A percentile compares a stretch with the other conserved stretches of the same genome.
phyloP scores from a whole-genome alignment of 2,329 filamentous ascomycete species.

The Tolypocladium cylindrosporum region DNA sequence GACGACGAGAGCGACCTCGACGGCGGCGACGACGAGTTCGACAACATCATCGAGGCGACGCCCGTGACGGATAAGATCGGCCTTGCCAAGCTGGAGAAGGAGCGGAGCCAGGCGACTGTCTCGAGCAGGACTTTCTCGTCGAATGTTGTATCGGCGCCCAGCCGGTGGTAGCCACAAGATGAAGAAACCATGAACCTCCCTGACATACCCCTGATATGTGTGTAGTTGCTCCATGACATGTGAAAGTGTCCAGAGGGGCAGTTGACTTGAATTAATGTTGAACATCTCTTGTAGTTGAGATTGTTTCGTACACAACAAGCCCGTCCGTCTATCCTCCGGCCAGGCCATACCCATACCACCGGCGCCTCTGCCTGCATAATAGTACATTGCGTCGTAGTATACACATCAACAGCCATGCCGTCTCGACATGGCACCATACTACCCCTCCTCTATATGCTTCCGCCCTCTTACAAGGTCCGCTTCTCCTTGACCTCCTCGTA shows the following conservation, averaged over 20 bases:
- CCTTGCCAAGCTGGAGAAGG: constrained; percentile 44
- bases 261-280: not conserved
- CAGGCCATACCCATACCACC: not conserved
- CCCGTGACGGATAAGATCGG: constrained; percentile 82
- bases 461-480: constrained; percentile 39
- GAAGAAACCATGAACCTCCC: not conserved
- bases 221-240: not conserved
- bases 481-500: constrained; percentile 73
- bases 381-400: not conserved
- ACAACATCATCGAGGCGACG: constrained; percentile 85
- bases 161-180: constrained; percentile 26
- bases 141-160: constrained; percentile 36
- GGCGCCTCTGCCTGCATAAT: not conserved
- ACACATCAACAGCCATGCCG: not conserved
- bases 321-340: not conserved
- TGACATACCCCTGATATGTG: too few relatives aligned
- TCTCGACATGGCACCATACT: not conserved
- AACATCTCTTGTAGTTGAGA: not conserved
- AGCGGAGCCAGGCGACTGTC: constrained; percentile 35
- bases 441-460: not conserved
- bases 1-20: constrained; percentile 45
- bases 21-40: constrained; percentile 70
- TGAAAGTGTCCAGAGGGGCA: not conserved
- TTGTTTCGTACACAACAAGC: not conserved
- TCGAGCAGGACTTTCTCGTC: constrained; percentile 43